These are phyloP conservation scores for Ensete ventricosum DNA, from an alignment of 176 grass and related monocot species.

Conservation along the genomic window DNA sequence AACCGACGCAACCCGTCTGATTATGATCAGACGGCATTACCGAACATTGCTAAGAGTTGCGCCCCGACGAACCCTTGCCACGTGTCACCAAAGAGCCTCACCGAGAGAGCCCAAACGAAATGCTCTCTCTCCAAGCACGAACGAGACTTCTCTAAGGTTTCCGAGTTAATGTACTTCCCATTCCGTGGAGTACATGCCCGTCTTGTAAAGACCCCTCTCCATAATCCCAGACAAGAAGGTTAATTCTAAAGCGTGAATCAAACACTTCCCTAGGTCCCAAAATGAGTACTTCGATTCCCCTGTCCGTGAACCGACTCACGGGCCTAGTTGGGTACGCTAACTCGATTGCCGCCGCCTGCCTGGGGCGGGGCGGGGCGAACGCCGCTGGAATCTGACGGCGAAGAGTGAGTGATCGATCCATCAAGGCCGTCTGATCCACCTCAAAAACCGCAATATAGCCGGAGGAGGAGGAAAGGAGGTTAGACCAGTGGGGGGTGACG, in stretches of 20 bases:
- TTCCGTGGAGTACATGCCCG: neutral
- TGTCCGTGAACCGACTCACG: neutral
- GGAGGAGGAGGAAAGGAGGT: neutral
- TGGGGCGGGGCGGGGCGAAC: neutral
- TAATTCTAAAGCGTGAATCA: too few species aligned
- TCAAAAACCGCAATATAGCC: neutral
- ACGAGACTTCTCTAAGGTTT: neutral
- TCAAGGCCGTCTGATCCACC: neutral
- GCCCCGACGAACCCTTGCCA: neutral
- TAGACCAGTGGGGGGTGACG: neutral
- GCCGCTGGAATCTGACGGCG: too few species aligned
- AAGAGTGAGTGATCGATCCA: neutral
- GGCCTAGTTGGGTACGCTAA: neutral
- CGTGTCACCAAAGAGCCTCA: neutral
- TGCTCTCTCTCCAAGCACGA: too few species aligned
- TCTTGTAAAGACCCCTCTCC: neutral
- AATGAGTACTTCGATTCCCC: neutral
- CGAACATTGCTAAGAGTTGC: too few species aligned
- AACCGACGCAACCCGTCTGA: too few species aligned
- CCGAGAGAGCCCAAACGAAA: neutral
- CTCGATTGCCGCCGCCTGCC: neutral
- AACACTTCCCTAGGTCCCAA: too few species aligned
- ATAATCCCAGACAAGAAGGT: neutral
- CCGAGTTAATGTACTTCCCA: neutral
- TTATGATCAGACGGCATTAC: too few species aligned